These are phyloP conservation scores for Populus trichocarpa DNA, from an alignment of 441 rosid genomes.

Conservation along the genomic window DNA sequence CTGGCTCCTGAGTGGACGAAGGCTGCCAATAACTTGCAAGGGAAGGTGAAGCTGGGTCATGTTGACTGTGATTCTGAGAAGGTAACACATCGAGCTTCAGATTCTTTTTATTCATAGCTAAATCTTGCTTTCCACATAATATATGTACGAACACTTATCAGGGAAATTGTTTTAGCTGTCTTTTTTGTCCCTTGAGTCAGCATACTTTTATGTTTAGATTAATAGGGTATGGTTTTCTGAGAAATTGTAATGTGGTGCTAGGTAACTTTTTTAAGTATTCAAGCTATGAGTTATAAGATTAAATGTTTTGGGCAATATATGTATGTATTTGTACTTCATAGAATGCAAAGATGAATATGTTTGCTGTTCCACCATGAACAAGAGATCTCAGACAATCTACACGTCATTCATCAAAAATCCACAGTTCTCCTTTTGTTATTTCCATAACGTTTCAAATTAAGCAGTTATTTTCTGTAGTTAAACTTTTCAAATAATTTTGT, in stretches of 20 bases:
- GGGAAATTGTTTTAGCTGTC: background rate
- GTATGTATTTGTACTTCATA: background rate
- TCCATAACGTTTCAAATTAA: background rate
- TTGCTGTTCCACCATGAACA: background rate
- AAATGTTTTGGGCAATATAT: background rate
- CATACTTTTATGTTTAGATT: background rate
- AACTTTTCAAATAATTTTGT: background rate
- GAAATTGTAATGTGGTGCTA: background rate
- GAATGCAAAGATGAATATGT: constrained; percentile 1
- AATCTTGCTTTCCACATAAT: background rate
- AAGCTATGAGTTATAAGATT: background rate
- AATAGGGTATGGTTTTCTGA: background rate
- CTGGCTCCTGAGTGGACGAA: constrained; percentile 98
- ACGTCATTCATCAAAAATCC: background rate
- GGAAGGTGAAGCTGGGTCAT: constrained; percentile 97
- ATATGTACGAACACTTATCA: background rate
- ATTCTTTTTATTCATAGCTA: background rate
- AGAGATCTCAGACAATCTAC: background rate
- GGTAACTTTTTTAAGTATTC: background rate
- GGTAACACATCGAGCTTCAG: constrained; percentile 39
- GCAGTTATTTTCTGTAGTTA: background rate
- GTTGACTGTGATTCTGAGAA: constrained; percentile 90
- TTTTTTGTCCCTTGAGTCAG: background rate
- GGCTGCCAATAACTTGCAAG: constrained; percentile 93
- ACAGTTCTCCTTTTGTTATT: background rate